Base-by-base conservation (phyloP, 1,139 yeast genomes). In the Torulaspora globosa region DNA sequence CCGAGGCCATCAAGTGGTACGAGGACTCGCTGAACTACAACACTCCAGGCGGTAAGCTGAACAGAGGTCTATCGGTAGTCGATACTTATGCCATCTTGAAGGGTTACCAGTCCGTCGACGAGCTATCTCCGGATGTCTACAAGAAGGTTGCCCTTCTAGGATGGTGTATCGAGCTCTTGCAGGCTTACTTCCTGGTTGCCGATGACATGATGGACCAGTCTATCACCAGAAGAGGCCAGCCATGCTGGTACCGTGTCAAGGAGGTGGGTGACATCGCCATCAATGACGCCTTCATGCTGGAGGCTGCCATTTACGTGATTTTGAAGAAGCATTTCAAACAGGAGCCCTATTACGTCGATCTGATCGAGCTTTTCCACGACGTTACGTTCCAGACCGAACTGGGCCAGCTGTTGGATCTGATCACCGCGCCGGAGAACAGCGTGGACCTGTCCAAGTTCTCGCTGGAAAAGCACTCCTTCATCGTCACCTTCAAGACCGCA, bases 161-260 rank as follows among this genome's bases (percentile, higher is more conserved):
- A 16, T 94, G 98, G 98, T 78, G 90, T 57, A 82, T 94, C 59
- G 99, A 94, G 71, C 76, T 92, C 58, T 76, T 92, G 59, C 99
- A 94, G 71, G 98, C 97, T 2, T 92, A 88, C 69, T 94, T 94
- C 74, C 76, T 94, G 59, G 97, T 94, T 44, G 95, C 97, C 30
- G 99, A 94, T 68, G 99, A 94, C 68, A 94, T 94, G 79, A 94
- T 94, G 99, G 99, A 94, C 70, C 81, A 81, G 57, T 87, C 97
- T 31, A 85, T 88, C 69, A 94, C 98, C 39, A 86, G 99, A 75
- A 83, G 99, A 67, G 97, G 97, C 47, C 97, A 92, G 70, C 92
- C 96, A 58, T 94, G 99, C 72, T 94, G 98, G 98, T 94, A 90
- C 73, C 82, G 73, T 63, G 78, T 72, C 44, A 84, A 81, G 51